Percentiles rank a stretch among this genome's conserved stretches.
These are phyloP conservation scores for Dianthus caryophyllus DNA, from an alignment of 148 eudicot genomes.

Conservation along the genomic window DNA sequence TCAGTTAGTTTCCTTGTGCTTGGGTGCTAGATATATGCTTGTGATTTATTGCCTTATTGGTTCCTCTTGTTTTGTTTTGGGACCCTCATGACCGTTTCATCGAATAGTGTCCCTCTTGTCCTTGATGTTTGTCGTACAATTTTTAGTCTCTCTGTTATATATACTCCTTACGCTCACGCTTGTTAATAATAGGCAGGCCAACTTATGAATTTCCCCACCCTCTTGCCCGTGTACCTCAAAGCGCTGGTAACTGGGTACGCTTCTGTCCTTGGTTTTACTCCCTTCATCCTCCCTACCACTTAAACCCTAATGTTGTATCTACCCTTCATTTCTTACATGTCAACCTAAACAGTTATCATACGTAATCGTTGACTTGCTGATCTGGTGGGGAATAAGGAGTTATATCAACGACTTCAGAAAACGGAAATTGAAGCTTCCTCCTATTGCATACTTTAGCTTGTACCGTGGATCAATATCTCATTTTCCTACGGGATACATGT, in stretches of 20 bases:
- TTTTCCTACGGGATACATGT: conserved; percentile 90
- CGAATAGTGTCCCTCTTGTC: not conserved
- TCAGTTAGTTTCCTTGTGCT: not conserved
- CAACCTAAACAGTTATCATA: conserved; percentile 59
- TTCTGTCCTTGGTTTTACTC: conserved; percentile 4
- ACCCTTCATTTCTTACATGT: conserved; percentile 1
- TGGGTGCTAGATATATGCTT: not conserved
- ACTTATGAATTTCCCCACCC: conserved; percentile 94
- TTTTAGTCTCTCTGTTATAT: conserved; percentile 11
- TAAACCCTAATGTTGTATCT: not conserved
- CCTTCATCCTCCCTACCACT: not conserved
- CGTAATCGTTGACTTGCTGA: conserved; percentile 73
- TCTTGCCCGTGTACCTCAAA: conserved; percentile 84
- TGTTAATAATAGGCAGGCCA: conserved; percentile 71
- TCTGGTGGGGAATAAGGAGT: conserved; percentile 96
- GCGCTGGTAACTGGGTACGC: conserved; percentile 87
- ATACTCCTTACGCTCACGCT: conserved; percentile 29
- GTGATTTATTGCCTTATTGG: not conserved
- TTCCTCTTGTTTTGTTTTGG: not conserved
- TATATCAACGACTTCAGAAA: conserved; percentile 82
- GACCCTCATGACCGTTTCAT: not conserved
- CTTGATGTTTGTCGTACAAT: not conserved
- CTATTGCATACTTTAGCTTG: conserved; percentile 86
- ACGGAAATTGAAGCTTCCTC: conserved; percentile 81
- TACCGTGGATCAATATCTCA: conserved; percentile 84